Percentiles rank a stretch among this genome's conserved stretches.
These are phyloP conservation scores for Cordyceps cateniannulata DNA, from an alignment of 2,329 filamentous ascomycete genomes.

Conservation along the genomic window DNA sequence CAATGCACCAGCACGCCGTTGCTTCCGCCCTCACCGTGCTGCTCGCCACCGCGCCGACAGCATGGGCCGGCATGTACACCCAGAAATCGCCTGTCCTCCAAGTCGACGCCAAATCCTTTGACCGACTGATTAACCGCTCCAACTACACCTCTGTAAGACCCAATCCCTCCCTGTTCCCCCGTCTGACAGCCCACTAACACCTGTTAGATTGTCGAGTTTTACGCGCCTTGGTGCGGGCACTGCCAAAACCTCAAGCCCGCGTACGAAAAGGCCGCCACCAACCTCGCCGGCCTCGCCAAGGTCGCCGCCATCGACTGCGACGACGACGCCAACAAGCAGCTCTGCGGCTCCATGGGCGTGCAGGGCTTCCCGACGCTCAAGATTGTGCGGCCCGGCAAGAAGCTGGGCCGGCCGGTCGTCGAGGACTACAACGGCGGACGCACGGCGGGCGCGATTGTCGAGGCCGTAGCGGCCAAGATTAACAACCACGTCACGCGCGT, in stretches of 20 bases:
- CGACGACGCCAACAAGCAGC: conserved; percentile 81
- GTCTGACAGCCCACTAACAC: background rate
- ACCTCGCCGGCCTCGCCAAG: conserved; percentile 84
- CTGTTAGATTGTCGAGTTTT: conserved; percentile 67
- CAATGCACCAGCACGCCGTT: conserved; percentile 12
- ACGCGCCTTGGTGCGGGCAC: conserved; percentile 96
- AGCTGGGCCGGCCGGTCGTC: conserved; percentile 65
- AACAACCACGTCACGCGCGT: conserved; percentile 84
- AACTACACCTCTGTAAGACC: conserved; percentile 89
- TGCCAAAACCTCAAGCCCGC: conserved; percentile 93
- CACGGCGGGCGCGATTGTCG: conserved; percentile 78
- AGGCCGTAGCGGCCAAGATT: conserved; percentile 79
- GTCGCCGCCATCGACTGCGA: conserved; percentile 95
- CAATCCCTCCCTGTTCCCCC: background rate
- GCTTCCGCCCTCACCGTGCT: conserved; percentile 40
- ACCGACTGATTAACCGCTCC: conserved; percentile 75
- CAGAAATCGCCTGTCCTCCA: conserved; percentile 85
- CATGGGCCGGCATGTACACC: conserved; percentile 69
- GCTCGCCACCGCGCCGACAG: conserved; percentile 58
- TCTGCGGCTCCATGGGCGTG: conserved; percentile 80
- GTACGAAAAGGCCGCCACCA: conserved; percentile 89
- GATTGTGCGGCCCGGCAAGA: conserved; percentile 80
- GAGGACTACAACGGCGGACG: conserved; percentile 88
- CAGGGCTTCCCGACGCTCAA: conserved; percentile 95
- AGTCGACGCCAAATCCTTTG: conserved; percentile 71